These are phyloP conservation scores for Acacia pycnantha DNA, from an alignment of 331 rosid species.

Conservation along the genomic window DNA sequence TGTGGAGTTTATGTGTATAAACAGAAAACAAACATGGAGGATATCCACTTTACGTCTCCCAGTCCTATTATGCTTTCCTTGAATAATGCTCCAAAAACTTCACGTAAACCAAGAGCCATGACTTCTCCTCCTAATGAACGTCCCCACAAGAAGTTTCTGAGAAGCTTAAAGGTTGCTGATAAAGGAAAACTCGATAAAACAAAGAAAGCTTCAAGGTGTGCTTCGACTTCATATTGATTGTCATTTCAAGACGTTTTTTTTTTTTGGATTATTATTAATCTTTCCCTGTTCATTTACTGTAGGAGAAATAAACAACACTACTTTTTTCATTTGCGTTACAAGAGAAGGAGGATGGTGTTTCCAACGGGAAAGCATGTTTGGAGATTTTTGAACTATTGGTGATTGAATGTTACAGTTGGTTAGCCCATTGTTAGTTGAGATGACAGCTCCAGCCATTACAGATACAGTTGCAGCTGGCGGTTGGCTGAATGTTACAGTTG, in stretches of 20 bases:
- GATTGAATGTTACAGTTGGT: too few relatives aligned
- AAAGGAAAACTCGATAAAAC: not conserved
- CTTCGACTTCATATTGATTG: not conserved
- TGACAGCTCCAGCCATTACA: too few relatives aligned
- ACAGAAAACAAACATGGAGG: not conserved
- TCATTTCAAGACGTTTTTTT: too few relatives aligned
- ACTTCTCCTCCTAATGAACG: not conserved
- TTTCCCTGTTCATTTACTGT: not conserved
- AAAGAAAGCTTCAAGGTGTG: not conserved
- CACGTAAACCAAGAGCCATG: not conserved
- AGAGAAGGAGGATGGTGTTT: too few relatives aligned
- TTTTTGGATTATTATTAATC: too few relatives aligned
- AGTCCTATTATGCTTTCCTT: not conserved
- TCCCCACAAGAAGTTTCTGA: not conserved
- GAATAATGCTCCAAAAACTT: not conserved
- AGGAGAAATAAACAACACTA: too few relatives aligned
- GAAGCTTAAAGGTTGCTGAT: not conserved
- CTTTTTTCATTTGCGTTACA: too few relatives aligned
- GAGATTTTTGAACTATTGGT: too few relatives aligned
- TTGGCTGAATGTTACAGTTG: too few relatives aligned
- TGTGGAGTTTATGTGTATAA: not conserved
- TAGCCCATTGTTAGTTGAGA: too few relatives aligned
- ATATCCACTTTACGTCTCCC: not conserved
- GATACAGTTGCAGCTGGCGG: too few relatives aligned
- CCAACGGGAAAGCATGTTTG: too few relatives aligned